phyloP scores from a whole-genome alignment of 2,329 filamentous ascomycete species.

The Seiridium unicorne region DNA sequence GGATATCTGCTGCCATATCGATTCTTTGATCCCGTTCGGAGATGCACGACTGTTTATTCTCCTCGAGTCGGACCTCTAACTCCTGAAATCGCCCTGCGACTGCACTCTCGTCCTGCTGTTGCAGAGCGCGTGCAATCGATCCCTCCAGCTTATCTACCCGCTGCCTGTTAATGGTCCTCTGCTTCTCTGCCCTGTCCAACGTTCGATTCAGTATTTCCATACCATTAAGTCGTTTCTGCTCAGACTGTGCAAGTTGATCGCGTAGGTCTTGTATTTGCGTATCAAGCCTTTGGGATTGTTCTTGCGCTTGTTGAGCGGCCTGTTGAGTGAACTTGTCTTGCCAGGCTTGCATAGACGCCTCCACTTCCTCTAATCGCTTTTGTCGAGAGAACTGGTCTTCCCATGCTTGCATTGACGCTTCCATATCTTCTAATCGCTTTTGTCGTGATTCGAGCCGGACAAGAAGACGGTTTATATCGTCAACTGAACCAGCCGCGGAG shows the following conservation, averaged over 20 bases:
- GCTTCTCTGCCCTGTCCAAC: not conserved
- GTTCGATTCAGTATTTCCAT: not conserved
- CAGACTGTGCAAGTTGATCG: not conserved
- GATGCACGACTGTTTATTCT: not conserved
- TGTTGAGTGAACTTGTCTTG: not conserved
- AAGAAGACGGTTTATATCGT: not conserved
- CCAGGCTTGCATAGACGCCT: not conserved
- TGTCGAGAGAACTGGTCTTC: not conserved
- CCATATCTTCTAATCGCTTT: not conserved
- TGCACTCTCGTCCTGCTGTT: not conserved
- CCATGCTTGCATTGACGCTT: not conserved
- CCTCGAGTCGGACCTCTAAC: not conserved
- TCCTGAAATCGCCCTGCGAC: not conserved
- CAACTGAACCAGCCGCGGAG: not conserved
- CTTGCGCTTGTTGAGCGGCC: not conserved
- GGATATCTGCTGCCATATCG: not conserved
- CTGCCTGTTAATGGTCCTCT: not conserved
- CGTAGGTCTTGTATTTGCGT: not conserved
- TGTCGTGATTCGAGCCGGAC: conserved; percentile 2
- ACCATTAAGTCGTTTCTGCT: not conserved
- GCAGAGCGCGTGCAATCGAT: not conserved
- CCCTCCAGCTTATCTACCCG: not conserved
- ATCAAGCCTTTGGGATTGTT: not conserved
- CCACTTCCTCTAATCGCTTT: conserved; percentile 4
- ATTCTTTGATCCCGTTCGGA: not conserved